Evolutionary conservation across 106 monocot genomes (phyloP), one percentile per base, ranked within the genome.

Genomic region (Dendrobium catenatum): DNA sequence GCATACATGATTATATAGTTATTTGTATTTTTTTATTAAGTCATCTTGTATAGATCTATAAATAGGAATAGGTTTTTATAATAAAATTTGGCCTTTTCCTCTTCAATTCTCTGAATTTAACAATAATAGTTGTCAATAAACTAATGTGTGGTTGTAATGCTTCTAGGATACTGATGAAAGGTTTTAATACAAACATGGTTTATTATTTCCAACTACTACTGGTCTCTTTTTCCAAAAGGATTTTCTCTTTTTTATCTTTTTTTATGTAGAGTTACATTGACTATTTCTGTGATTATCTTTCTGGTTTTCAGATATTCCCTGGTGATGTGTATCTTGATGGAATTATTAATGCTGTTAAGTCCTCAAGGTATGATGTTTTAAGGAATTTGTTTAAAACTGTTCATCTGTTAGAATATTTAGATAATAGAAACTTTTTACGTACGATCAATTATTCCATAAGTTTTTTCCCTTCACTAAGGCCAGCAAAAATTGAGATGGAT

Each of bases 321-420:
- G 43, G 11, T 74, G 74, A 74, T n/a, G 74, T 74, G n/a, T 19
- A 74, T 44, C 74, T 74, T 43, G 43, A 74, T 74, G 74, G 43
- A 20, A 74, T 74, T n/a, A 74, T 74, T 44, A 74, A 74, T 19
- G 42, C 74, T 44, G 6, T 74, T 20, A 44, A 74, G 41, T 74
- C 37, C 37, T 70, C 74, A 74, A 74, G 74, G 74, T 74, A 74
- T 44, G 24, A 70, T 29, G 70, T 33, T 70, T 70, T 33, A 70
- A 70, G 11, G 37, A 3, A 17, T 70, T 68, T 68, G 11, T 10
- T 70, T 33, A 70, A 70, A 66, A 15, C 16, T 15, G 13, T 33
- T 70, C 70, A 70, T 37, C 37, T 37, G 33, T 37, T 70, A 15
- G 70, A 24, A 66, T 66, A 66, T n/a, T 70, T 70, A 15, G 37